These are phyloP conservation scores for Boletus sp. DNA, from an alignment of 768 basidiomycete species.

Conservation along the genomic window DNA sequence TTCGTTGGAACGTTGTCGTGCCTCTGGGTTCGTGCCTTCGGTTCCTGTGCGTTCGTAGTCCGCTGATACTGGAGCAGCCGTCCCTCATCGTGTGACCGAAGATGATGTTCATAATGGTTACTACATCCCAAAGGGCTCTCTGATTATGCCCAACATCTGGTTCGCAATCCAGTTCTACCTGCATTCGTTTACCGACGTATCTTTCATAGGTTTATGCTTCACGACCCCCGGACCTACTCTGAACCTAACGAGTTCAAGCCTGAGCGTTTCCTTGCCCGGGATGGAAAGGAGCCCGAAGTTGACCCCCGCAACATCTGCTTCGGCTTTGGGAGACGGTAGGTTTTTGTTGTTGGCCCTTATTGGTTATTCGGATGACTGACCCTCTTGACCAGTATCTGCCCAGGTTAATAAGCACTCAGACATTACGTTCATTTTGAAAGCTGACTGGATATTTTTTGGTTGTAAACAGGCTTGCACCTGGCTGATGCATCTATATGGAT, in stretches of 20 bases:
- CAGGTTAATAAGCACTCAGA: constrained; percentile 18
- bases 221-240: constrained; percentile 41
- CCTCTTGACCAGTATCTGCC: constrained; percentile 22
- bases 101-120: constrained; percentile 64
- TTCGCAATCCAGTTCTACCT: constrained; percentile 12
- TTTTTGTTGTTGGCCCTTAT: constrained; percentile 10
- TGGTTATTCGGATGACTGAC: constrained; percentile 5
- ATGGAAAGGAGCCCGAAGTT: constrained; percentile 39
- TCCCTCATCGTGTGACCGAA: constrained; percentile 53
- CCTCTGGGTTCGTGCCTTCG: constrained; percentile 41
- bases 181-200: background rate
- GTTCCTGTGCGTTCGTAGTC: background rate
- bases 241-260: constrained; percentile 59
- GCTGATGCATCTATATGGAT: constrained; percentile 52
- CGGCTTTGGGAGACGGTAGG: constrained; percentile 65
- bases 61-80: constrained; percentile 33
- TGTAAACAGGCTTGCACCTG: constrained; percentile 44
- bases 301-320: constrained; percentile 65
- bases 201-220: constrained; percentile 31
- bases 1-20: constrained; percentile 42
- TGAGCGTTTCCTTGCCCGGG: constrained; percentile 50
- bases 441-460: constrained; percentile 2
- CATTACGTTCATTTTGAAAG: constrained; percentile 23
- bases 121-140: constrained; percentile 50
- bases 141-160: constrained; percentile 28